Evolutionary conservation across 139 green algal species (phyloP).

Genomic region (Bryopsis sp.): DNA sequence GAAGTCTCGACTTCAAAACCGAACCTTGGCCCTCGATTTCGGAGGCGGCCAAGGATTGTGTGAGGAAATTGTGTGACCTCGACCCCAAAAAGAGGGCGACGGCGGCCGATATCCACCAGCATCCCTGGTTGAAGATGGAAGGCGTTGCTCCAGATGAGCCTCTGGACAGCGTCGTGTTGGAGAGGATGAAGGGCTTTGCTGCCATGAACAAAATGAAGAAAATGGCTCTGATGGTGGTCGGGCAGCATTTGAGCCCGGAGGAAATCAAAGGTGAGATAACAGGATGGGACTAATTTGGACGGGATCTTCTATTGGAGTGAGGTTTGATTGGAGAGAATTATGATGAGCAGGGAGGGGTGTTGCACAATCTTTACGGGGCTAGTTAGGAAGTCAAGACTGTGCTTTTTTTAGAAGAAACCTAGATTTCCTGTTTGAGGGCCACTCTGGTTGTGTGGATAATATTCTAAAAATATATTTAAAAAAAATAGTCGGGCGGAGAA

Average conservation of each 20-base stretch:
- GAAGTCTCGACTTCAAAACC: conserved; percentile 65
- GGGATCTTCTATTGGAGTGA: neutral
- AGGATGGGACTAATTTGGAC: neutral
- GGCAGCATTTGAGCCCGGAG: conserved; percentile 43
- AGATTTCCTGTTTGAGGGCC: no score
- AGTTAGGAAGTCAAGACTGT: conserved; percentile 23
- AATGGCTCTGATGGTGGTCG: conserved; percentile 65
- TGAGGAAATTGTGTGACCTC: conserved; percentile 47
- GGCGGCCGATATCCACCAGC: conserved; percentile 35
- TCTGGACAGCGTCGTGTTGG: conserved; percentile 55
- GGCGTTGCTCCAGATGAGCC: conserved; percentile 33
- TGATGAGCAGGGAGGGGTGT: neutral
- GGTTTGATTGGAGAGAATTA: neutral
- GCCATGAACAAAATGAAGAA: conserved; percentile 76
- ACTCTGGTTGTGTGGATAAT: no score
- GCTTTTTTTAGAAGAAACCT: neutral
- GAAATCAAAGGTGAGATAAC: conserved; percentile 48
- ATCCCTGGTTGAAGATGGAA: conserved; percentile 52
- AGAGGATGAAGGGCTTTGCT: conserved; percentile 62
- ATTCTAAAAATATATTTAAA: no score
- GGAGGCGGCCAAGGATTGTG: conserved; percentile 64
- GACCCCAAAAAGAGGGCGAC: conserved; percentile 32
- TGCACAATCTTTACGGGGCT: neutral
- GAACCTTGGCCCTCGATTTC: conserved; percentile 72
- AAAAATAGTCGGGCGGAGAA: no score